Conservation (phyloP, 495 filamentous ascomycete genomes). For the Lasiosphaeris hirsuta region DNA sequence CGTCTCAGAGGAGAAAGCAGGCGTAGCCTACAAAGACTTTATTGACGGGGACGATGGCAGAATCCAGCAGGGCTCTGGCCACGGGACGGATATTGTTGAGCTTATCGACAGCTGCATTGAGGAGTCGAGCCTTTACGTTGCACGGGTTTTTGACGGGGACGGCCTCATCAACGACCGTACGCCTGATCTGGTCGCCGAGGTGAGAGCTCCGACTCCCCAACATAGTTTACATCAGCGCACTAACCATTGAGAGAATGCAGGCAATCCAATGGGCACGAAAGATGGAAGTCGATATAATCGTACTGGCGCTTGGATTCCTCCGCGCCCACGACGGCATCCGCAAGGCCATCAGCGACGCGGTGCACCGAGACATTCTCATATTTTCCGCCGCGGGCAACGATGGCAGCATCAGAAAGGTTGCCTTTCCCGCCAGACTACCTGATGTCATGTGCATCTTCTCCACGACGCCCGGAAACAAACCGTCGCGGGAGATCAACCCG, state of each 20-base stretch:
- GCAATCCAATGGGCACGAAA: slow-evolving; percentile 11
- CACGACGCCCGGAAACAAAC: slow-evolving; percentile 3
- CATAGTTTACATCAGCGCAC: no score
- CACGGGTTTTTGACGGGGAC: slow-evolving; percentile 3
- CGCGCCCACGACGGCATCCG: not conserved
- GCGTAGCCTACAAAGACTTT: slow-evolving; percentile 20
- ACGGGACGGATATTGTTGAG: slow-evolving; percentile 17
- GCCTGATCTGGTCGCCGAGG: not conserved
- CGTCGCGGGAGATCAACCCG: slow-evolving; percentile 8
- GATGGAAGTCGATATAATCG: slow-evolving; percentile 16
- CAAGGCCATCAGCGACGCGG: not conserved
- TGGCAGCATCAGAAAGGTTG: not conserved
- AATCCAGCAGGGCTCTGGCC: slow-evolving; percentile 12
- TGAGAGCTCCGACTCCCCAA: no score
- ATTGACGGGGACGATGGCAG: slow-evolving; percentile 9
- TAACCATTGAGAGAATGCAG: not conserved
- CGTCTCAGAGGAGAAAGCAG: slow-evolving; percentile 1
- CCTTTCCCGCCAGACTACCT: slow-evolving; percentile 11
- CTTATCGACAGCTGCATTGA: slow-evolving; percentile 16
- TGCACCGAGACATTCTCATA: not conserved
- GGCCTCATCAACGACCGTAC: not conserved
- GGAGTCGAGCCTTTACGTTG: slow-evolving; percentile 14
- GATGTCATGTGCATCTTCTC: slow-evolving; percentile 20
- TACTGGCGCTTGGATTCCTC: slow-evolving; percentile 5
- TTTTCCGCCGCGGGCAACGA: slow-evolving; percentile 16